Conservation (phyloP, 768 basidiomycete species). For the Tylopilus balloui region DNA sequence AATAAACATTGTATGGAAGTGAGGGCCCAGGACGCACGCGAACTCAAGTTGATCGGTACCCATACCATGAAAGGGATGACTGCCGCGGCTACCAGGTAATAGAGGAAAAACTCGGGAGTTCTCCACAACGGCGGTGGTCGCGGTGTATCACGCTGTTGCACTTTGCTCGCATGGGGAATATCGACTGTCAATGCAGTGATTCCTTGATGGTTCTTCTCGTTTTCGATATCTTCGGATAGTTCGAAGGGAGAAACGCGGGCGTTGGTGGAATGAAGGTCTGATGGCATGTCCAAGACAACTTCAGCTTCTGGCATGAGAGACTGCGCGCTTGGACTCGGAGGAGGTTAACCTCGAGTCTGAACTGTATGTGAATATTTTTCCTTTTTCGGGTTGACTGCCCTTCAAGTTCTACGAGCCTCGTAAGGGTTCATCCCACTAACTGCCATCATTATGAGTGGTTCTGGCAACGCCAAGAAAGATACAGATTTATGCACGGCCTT, state of each 20-base stretch:
- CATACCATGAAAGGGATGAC: slow-evolving; percentile 73
- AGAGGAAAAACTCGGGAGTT: slow-evolving; percentile 76
- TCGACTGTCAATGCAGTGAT: slow-evolving; percentile 52
- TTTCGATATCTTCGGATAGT: slow-evolving; percentile 9
- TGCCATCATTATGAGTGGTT: too few species aligned
- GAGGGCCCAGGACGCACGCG: slow-evolving; percentile 49
- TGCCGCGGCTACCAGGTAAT: slow-evolving; percentile 55
- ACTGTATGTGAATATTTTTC: slow-evolving; percentile 12
- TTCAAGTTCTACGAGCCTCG: too few species aligned
- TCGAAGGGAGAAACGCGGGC: slow-evolving; percentile 11
- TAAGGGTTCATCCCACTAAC: too few species aligned
- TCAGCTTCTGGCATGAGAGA: slow-evolving; percentile 27
- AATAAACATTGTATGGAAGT: neutral
- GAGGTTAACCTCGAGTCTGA: neutral
- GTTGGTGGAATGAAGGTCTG: slow-evolving; percentile 27
- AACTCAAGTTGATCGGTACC: slow-evolving; percentile 70
- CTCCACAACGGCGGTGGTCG: slow-evolving; percentile 61
- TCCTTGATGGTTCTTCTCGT: slow-evolving; percentile 21
- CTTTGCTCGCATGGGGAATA: slow-evolving; percentile 42
- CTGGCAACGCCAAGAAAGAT: too few species aligned
- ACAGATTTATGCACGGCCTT: too few species aligned
- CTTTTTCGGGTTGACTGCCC: too few species aligned
- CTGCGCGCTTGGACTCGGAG: neutral
- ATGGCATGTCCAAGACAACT: slow-evolving; percentile 34
- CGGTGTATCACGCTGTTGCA: slow-evolving; percentile 22